Evolutionary conservation across 2,329 filamentous ascomycete species (phyloP).

Genomic region (Fusarium sp.): DNA sequence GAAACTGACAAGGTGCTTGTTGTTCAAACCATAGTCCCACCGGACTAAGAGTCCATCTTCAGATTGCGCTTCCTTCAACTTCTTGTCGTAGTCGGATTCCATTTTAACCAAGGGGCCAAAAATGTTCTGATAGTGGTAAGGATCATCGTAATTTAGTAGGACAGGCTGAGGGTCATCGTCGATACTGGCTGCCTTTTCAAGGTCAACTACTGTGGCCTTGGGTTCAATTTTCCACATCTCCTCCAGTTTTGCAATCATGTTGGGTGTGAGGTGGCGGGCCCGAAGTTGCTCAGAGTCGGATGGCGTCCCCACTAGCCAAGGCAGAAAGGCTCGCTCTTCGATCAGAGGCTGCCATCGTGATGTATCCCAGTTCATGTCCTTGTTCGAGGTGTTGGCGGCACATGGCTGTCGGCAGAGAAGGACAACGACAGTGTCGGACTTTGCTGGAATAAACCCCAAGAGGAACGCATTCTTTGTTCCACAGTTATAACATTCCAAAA

Average conservation of each 20-base stretch:
- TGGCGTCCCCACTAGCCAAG: conserved; percentile 91
- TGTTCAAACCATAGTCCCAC: conserved; percentile 96
- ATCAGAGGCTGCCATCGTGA: conserved; percentile 98
- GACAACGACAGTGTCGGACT: conserved; percentile 98
- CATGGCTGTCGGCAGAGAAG: conserved; percentile 96
- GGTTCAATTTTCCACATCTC: conserved; percentile 99
- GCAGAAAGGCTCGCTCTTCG: conserved; percentile 92
- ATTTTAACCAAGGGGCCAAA: conserved; percentile 99
- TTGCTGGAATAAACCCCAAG: conserved; percentile 96
- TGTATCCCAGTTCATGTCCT: conserved; percentile 99
- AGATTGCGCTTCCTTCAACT: conserved; percentile 97
- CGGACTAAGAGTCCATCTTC: conserved; percentile 95
- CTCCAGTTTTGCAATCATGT: conserved; percentile 95
- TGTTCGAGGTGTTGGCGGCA: conserved; percentile 92
- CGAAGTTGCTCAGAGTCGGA: conserved; percentile 96
- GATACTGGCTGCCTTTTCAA: conserved; percentile 90
- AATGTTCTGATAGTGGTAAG: conserved; percentile 98
- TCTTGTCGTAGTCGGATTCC: conserved; percentile 98
- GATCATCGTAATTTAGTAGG: conserved; percentile 92
- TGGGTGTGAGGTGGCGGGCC: conserved; percentile 90
- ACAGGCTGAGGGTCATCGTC: conserved; percentile 97
- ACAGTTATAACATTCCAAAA: conserved; percentile 98
- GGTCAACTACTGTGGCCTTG: conserved; percentile 85
- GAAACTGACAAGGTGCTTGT: conserved; percentile 96
- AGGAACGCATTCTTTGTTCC: conserved; percentile 99